phyloP scores from a whole-genome alignment of 2,329 filamentous ascomycete genomes.

The Conoideocrella luteorostrata region DNA sequence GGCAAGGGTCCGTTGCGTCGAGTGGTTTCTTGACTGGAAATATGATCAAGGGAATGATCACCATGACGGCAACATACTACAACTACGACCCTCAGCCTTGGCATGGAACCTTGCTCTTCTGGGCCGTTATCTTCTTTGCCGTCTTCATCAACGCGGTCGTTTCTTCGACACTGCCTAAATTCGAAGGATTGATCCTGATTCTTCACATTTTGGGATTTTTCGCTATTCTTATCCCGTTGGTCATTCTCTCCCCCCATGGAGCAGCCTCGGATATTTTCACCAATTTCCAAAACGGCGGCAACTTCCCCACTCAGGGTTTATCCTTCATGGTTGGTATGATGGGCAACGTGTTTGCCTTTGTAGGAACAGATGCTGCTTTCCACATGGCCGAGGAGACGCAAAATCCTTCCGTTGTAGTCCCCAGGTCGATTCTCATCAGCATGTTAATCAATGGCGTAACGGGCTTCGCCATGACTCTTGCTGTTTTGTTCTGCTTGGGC shows the following conservation, averaged over 20 bases:
- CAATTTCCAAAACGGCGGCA: slow-evolving; percentile 36
- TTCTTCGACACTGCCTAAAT: slow-evolving; percentile 40
- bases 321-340: slow-evolving; percentile 40
- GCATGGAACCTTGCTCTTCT: slow-evolving; percentile 44
- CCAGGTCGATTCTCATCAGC: slow-evolving; percentile 41
- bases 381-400: slow-evolving; percentile 38
- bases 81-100: slow-evolving; percentile 28
- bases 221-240: slow-evolving; percentile 24
- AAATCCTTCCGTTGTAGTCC: slow-evolving; percentile 43
- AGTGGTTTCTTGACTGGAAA: slow-evolving; percentile 37
- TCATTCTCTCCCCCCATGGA: slow-evolving; percentile 26
- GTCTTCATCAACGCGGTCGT: slow-evolving; percentile 45
- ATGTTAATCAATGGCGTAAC: slow-evolving; percentile 44
- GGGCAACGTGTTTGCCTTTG: slow-evolving; percentile 31
- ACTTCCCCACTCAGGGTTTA: slow-evolving; percentile 35
- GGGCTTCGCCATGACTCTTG: slow-evolving; percentile 38
- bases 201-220: slow-evolving; percentile 37
- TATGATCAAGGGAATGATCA: slow-evolving; percentile 41
- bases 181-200: slow-evolving; percentile 44
- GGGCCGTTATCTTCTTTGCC: slow-evolving; percentile 38
- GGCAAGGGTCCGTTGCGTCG: slow-evolving; percentile 30
- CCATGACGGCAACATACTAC: not conserved
- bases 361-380: slow-evolving; percentile 8
- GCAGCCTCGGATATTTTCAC: slow-evolving; percentile 33
- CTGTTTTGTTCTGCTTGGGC: slow-evolving; percentile 1